These are phyloP conservation scores for Dicorynia guianensis DNA, from an alignment of 306 rosid species.

Conservation along the genomic window DNA sequence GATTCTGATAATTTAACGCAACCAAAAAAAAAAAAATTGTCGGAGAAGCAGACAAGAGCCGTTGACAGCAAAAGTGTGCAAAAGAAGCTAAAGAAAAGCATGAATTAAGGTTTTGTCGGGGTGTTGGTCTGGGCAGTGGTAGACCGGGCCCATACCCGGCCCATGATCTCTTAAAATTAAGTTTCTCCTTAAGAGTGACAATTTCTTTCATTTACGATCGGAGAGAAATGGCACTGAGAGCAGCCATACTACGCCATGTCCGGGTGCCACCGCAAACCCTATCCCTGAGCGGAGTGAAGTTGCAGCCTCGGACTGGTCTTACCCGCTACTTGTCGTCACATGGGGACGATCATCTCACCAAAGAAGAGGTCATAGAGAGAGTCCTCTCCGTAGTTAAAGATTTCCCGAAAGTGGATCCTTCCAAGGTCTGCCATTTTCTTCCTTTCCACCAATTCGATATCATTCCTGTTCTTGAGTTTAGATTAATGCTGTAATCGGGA, in stretches of 20 bases:
- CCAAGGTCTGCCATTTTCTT: constrained; percentile 57
- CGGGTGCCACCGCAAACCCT: constrained; percentile 56
- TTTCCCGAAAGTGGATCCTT: constrained; percentile 94
- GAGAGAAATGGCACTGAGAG: constrained; percentile 61
- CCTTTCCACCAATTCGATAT: constrained; percentile 24
- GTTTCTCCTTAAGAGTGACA: too few relatives aligned
- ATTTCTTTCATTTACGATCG: neutral
- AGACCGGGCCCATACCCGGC: too few relatives aligned
- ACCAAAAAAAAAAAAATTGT: too few relatives aligned
- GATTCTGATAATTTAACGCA: too few relatives aligned
- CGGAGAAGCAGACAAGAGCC: too few relatives aligned
- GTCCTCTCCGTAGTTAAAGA: constrained; percentile 84
- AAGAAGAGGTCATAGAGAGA: constrained; percentile 74
- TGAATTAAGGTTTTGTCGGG: too few relatives aligned
- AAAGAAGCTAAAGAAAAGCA: too few relatives aligned
- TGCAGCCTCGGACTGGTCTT: constrained; percentile 1
- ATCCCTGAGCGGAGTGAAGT: constrained; percentile 38
- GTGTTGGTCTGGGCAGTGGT: too few relatives aligned
- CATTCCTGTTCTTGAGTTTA: neutral
- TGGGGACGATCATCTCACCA: constrained; percentile 61
- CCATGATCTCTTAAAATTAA: too few relatives aligned
- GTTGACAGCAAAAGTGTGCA: too few relatives aligned
- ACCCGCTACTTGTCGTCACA: constrained; percentile 59
- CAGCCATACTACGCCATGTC: constrained; percentile 63
- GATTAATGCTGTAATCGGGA: neutral